Conservation (phyloP, 225 moss, liverwort and hornwort genomes). For the Straminergon stramineum region DNA sequence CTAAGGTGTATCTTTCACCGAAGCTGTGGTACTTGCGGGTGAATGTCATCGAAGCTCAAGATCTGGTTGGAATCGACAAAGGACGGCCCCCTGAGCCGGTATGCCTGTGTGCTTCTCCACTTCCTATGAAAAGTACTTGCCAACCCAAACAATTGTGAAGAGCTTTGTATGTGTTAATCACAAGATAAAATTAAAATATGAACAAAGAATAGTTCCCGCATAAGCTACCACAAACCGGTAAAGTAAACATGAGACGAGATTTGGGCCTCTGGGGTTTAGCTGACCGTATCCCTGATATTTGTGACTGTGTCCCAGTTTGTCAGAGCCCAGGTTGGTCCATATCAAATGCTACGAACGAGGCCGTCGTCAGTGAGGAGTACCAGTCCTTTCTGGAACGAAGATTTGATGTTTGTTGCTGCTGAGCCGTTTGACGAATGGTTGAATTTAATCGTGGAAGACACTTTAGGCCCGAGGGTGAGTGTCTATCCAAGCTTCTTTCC, state of each 20-base stretch:
- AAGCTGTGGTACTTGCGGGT: conserved; percentile 93
- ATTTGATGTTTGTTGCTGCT: conserved; percentile 79
- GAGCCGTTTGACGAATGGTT: conserved; percentile 87
- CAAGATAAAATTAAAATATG: too few species aligned
- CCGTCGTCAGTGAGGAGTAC: conserved; percentile 32
- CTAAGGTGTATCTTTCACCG: conserved; percentile 81
- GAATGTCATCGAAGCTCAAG: conserved; percentile 83
- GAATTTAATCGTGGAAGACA: conserved; percentile 60
- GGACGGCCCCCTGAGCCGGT: conserved; percentile 73
- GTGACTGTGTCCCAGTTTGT: conserved; percentile 46
- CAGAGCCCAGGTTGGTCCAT: conserved; percentile 58
- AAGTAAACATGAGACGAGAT: background rate
- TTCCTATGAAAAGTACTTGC: background rate
- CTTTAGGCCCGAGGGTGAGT: conserved; percentile 27
- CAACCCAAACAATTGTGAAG: background rate
- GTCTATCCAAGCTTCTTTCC: too few species aligned
- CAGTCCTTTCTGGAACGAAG: conserved; percentile 74
- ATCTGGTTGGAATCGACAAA: conserved; percentile 58
- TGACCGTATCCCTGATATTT: background rate
- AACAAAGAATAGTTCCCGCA: too few species aligned
- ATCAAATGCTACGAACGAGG: conserved; percentile 51
- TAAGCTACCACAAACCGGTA: too few species aligned
- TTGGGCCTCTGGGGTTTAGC: too few species aligned
- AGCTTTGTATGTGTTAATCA: background rate
- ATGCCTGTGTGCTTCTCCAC: background rate